A percentile compares a stretch with the other conserved stretches of the same genome.
Evolutionary conservation across 768 basidiomycete genomes (phyloP).

Genomic region (Polyporus arcularius): DNA sequence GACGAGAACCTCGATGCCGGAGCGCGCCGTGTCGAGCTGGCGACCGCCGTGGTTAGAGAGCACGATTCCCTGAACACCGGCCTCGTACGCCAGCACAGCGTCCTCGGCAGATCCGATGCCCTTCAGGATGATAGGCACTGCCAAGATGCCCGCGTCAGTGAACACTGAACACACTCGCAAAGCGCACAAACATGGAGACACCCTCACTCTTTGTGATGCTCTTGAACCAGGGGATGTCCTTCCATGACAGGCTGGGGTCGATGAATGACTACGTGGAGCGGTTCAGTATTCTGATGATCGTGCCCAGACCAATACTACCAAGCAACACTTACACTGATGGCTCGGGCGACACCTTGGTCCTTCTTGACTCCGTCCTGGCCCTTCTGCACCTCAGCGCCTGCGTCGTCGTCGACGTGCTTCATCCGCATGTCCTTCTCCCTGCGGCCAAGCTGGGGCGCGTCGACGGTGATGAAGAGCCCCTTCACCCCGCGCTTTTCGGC

Average conservation of each 20-base stretch:
- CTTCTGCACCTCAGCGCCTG: constrained; percentile 54
- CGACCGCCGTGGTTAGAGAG: constrained; percentile 87
- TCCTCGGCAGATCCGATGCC: constrained; percentile 87
- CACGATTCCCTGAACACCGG: constrained; percentile 72
- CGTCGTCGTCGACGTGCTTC: constrained; percentile 49
- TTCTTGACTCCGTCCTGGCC: constrained; percentile 38
- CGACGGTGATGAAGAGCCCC: constrained; percentile 94
- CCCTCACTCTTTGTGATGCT: constrained; percentile 54
- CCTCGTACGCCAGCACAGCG: constrained; percentile 81
- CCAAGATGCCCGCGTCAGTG: not conserved
- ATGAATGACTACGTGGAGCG: constrained; percentile 73
- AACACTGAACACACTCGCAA: no score
- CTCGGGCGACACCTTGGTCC: constrained; percentile 77
- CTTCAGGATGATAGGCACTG: constrained; percentile 90
- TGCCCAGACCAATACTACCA: not conserved
- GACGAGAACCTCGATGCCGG: constrained; percentile 87
- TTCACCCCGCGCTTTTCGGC: constrained; percentile 91
- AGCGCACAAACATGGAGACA: no score
- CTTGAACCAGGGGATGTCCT: constrained; percentile 69
- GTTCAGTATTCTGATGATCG: constrained; percentile 37
- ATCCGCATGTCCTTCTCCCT: constrained; percentile 72
- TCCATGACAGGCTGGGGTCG: constrained; percentile 88
- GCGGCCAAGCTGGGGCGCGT: constrained; percentile 93
- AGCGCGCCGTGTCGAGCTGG: constrained; percentile 71
- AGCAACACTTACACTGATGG: constrained; percentile 70